Base-by-base conservation (phyloP, 2,329 filamentous ascomycete species). In the Epicoccum sorghinum region DNA sequence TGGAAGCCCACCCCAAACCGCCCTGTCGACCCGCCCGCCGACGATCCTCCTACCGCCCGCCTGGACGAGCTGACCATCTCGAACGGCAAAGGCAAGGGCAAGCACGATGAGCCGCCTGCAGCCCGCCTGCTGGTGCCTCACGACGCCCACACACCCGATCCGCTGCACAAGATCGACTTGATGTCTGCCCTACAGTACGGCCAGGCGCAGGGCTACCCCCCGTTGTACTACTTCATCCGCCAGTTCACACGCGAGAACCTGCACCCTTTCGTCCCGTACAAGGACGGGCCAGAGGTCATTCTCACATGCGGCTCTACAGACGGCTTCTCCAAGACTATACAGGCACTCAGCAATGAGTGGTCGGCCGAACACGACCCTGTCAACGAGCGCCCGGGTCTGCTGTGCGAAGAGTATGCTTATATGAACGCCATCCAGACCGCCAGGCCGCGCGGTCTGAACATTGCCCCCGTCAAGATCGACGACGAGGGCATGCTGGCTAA, bases 151-250 rank as follows among this genome's bases (percentile, higher is more conserved):
- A 80, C 84, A 41, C 67, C 78, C 39, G 83, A 93, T 64, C 80
- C 83, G 0, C 65, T 84, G 27, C 84, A 83, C 68, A 90, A 89
- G 77, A 90, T 96, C 65, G 93, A 96, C 71, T 77, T 96, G 27
- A 83, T 85, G 47, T 89, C 89, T 0, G 91, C 91, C 3, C 80
- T 97, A 47, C 93, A 97, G 76, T 97, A 97, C 78, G 91, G 91
- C 56, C 85, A 83, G n/a, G 87, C 89, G 2, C 82, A 89, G 57
- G 93, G 93, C 41, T 93, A 96, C 65, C 90, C 90, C 1, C 86
- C 91, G 0, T 80, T 97, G 23, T 84, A 86, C 57, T 84, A 84
- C 39, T 96, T 93, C 76, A 76, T 97, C 51, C 86, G 89, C 57
- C 84, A 93, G 70, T 96, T 96, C 75, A 82, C 87, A 4, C 83